These are phyloP conservation scores for Solanum clarkiae DNA, from an alignment of 257 asterid species.

Conservation along the genomic window DNA sequence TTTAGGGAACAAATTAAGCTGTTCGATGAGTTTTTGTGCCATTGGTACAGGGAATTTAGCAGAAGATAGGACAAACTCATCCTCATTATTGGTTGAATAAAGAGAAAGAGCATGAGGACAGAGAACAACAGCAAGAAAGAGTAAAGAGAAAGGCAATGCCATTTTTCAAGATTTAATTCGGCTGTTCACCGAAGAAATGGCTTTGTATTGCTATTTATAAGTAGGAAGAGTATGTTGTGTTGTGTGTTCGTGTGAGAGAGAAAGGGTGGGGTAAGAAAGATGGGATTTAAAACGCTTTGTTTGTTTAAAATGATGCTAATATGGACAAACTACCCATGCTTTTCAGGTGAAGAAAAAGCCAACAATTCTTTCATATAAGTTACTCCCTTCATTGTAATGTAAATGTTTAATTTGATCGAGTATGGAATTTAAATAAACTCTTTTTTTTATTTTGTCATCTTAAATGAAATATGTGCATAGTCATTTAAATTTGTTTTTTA, in stretches of 20 bases:
- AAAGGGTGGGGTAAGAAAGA: neutral
- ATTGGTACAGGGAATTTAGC: slow-evolving; percentile 1
- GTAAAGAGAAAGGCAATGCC: neutral
- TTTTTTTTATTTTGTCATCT: no score
- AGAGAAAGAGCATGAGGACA: neutral
- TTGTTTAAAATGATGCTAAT: neutral
- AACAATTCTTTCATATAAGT: neutral
- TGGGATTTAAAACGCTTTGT: neutral
- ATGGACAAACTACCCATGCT: neutral
- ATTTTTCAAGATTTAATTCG: neutral
- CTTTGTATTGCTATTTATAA: neutral
- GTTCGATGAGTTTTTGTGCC: slow-evolving; percentile 37
- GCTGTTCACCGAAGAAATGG: neutral
- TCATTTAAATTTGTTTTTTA: no score
- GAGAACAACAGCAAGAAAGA: neutral
- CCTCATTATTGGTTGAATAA: neutral
- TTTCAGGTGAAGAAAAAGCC: neutral
- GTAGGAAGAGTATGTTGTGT: neutral
- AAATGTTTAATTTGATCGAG: neutral
- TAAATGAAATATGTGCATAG: no score
- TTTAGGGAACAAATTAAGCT: slow-evolving; percentile 47
- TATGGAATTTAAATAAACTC: no score
- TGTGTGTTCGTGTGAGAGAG: neutral
- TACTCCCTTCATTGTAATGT: neutral
- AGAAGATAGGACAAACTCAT: neutral